phyloP scores from a whole-genome alignment of 805 yeast species.

The Yarrowia sp. region DNA sequence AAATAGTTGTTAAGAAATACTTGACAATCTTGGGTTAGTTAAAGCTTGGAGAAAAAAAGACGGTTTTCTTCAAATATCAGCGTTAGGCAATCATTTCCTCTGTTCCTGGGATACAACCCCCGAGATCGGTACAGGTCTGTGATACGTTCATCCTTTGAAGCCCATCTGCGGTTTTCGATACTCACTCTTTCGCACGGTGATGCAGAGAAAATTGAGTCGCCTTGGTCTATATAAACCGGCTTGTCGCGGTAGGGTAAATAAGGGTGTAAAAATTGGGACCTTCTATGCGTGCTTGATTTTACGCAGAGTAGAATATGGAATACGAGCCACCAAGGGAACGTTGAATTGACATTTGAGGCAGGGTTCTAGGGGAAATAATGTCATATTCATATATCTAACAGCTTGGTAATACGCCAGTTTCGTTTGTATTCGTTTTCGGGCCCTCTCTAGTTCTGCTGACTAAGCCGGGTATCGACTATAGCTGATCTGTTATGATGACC shows the following conservation, averaged over 20 bases:
- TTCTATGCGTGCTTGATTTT: slow-evolving; percentile 5
- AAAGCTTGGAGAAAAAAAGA: neutral
- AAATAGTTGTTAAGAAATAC: neutral
- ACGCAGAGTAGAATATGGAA: neutral
- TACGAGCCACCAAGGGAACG: neutral
- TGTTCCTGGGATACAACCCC: slow-evolving; percentile 28
- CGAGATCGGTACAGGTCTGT: slow-evolving; percentile 39
- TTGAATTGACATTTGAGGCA: too few species aligned
- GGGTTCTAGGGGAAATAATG: too few species aligned
- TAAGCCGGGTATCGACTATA: too few species aligned
- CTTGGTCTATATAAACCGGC: slow-evolving; percentile 3
- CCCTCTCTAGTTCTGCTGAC: too few species aligned
- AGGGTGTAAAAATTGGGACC: neutral
- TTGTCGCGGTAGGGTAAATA: slow-evolving; percentile 24
- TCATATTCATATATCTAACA: too few species aligned
- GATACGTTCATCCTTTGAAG: slow-evolving; percentile 34
- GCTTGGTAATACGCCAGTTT: too few species aligned
- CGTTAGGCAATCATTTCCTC: slow-evolving; percentile 37
- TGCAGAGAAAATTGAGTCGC: slow-evolving; percentile 7
- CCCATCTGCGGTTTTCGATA: slow-evolving; percentile 1
- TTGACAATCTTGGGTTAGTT: slow-evolving; percentile 10
- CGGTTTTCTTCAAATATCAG: slow-evolving; percentile 1
- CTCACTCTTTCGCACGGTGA: slow-evolving; percentile 19
- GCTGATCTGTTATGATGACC: too few species aligned
- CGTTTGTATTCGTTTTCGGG: too few species aligned